Base-by-base conservation (phyloP, 495 filamentous ascomycete species). In the Neurospora intermedia region DNA sequence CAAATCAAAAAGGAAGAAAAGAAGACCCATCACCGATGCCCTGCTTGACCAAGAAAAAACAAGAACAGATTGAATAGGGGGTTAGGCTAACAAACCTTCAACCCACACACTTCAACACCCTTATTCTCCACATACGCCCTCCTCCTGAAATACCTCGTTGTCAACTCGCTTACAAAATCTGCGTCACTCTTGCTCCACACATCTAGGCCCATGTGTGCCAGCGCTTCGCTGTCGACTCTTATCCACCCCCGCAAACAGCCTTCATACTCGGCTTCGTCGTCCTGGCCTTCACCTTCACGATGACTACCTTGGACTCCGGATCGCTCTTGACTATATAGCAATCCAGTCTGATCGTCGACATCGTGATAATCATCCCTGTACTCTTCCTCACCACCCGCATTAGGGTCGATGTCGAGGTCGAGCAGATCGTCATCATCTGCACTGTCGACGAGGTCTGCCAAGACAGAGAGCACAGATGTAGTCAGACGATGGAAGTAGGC, bases 401-500 rank as follows among this genome's bases (percentile, higher is more conserved):
- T 72, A 23, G 54, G 54, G 54, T 77, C 75, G n/a, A 79, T 66
- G 43, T 84, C 85, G 6, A 83, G 81, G 43, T 80, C 83, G 11
- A 83, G 77, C 69, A 86, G 78, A 72, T 87, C 83, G 42, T 86
- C 84, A 6, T 89, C 87, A 70, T 87, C 86, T 0, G 78, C 82
- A 69, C 83, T 86, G 38, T 91, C 89, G 23, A 92, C 85, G 15
- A 93, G 86, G 69, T 92, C 90, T 0, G 90, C 88, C 15, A 98
- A 79, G 3, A 88, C 89, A 1, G 85, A 84, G 62, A 99, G 81
- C 41, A 96, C 85, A 69, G 89, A 84, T 0, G 88, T 87, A 1
- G 95, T 98, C 40, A 96, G 81, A 5, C 93, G 89, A 79, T 97
- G 96, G 84, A 99, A 99, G 80, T 96, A 98, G 0, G 92, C 92